phyloP scores from a whole-genome alignment of 805 yeast species.

The Barnettozyma vustinii region DNA sequence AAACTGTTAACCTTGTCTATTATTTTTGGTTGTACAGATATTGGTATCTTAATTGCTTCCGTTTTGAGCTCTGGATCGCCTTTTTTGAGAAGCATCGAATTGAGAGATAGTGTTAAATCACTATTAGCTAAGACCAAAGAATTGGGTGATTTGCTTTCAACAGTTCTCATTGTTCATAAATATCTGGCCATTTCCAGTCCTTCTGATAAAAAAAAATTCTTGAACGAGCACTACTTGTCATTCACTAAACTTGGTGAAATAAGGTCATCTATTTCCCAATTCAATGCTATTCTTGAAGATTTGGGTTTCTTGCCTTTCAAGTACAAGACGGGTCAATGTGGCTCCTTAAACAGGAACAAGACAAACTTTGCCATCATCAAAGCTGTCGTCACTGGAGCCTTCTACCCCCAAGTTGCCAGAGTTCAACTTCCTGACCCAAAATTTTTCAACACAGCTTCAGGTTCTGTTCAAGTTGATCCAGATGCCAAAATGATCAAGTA shows the following conservation, averaged over 20 bases:
- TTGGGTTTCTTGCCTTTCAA: constrained; percentile 66
- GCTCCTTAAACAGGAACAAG: constrained; percentile 45
- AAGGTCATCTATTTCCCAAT: constrained; percentile 64
- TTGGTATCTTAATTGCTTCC: constrained; percentile 77
- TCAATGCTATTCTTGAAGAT: constrained; percentile 64
- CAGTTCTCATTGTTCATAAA: constrained; percentile 50
- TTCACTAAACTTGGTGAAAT: constrained; percentile 65
- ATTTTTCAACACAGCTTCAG: constrained; percentile 60
- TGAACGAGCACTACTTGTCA: constrained; percentile 57
- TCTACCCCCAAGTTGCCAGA: constrained; percentile 77
- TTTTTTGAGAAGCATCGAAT: constrained; percentile 56
- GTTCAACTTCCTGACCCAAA: constrained; percentile 81
- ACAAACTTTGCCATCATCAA: constrained; percentile 47
- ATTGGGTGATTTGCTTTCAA: constrained; percentile 73
- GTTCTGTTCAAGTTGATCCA: constrained; percentile 81
- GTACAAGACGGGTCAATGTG: constrained; percentile 29
- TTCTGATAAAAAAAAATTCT: constrained; percentile 35
- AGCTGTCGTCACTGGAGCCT: constrained; percentile 72
- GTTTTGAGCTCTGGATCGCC: constrained; percentile 71
- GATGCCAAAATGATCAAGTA: constrained; percentile 69
- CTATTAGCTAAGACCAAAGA: constrained; percentile 36
- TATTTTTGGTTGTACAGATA: constrained; percentile 75
- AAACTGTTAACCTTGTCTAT: constrained; percentile 76
- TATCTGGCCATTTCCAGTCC: constrained; percentile 34
- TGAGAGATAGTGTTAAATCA: constrained; percentile 56